Evolutionary conservation across 2,329 filamentous ascomycete genomes (phyloP).

Genomic region (Talaromyces sp.): DNA sequence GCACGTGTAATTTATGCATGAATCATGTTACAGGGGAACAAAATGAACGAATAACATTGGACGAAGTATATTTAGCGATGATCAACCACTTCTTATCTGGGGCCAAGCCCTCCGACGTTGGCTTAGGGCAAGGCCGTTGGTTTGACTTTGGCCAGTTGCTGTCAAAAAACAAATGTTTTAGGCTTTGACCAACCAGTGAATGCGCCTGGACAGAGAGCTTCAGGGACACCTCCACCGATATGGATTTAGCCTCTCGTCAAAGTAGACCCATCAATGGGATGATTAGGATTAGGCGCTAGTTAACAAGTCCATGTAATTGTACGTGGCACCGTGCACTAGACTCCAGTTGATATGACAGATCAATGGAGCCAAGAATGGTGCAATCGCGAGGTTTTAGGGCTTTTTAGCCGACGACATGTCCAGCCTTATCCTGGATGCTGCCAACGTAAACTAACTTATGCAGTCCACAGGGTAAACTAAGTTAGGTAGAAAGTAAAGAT

Average conservation of each 20-base stretch:
- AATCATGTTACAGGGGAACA: too few species aligned
- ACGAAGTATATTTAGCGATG: not conserved
- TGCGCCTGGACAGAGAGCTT: not conserved
- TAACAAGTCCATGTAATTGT: too few species aligned
- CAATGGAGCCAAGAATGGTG: not conserved
- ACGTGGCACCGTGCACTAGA: not conserved
- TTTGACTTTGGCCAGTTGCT: not conserved
- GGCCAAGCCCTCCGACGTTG: not conserved
- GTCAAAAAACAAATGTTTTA: too few species aligned
- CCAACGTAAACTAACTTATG: too few species aligned
- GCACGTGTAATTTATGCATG: not conserved
- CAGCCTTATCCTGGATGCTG: not conserved
- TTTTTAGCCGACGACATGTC: constrained; percentile 5
- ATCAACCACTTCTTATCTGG: not conserved
- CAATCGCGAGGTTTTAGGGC: not conserved
- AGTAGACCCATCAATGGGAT: not conserved
- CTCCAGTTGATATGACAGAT: not conserved
- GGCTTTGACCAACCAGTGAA: not conserved
- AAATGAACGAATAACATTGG: not conserved
- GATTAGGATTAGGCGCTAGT: not conserved
- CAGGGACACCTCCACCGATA: constrained; percentile 1
- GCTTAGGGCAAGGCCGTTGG: not conserved
- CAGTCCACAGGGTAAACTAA: too few species aligned
- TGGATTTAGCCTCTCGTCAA: not conserved
- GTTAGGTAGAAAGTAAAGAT: not conserved